A percentile compares a stretch with the other conserved stretches of the same genome.
Conservation (phyloP, 768 basidiomycete genomes). For the Collybia sordida region DNA sequence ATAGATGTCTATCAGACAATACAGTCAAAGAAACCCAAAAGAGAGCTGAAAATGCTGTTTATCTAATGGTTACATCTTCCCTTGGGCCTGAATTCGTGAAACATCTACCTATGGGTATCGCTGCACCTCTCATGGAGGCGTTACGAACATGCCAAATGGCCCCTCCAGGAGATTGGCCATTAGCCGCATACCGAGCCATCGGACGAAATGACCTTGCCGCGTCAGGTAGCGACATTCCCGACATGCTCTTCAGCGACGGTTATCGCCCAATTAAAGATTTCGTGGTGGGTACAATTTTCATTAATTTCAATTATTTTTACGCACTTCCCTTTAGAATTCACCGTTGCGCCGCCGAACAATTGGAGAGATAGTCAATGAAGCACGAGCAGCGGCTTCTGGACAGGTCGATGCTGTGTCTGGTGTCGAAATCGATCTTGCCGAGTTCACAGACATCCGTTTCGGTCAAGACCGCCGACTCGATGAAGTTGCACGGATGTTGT, state of each 20-base stretch:
- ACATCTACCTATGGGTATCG: constrained; percentile 65
- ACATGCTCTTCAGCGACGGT: constrained; percentile 47
- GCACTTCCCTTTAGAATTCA: constrained; percentile 42
- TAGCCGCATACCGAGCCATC: constrained; percentile 66
- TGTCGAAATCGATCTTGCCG: constrained; percentile 69
- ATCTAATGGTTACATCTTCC: constrained; percentile 48
- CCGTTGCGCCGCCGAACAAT: constrained; percentile 50
- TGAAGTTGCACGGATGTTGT: constrained; percentile 89
- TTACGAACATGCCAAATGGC: constrained; percentile 80
- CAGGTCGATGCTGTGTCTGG: constrained; percentile 64
- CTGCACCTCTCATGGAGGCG: constrained; percentile 81
- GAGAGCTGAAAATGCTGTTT: constrained; percentile 66
- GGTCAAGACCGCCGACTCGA: constrained; percentile 87
- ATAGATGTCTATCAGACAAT: constrained; percentile 58
- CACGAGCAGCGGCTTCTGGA: constrained; percentile 48
- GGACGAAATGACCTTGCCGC: constrained; percentile 76
- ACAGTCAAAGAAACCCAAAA: constrained; percentile 51
- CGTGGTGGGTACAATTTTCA: constrained; percentile 37
- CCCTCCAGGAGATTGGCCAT: constrained; percentile 73
- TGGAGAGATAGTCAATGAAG: constrained; percentile 47
- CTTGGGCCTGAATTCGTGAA: constrained; percentile 50
- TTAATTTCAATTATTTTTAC: neutral
- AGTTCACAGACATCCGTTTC: constrained; percentile 83
- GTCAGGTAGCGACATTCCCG: constrained; percentile 47
- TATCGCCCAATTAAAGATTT: constrained; percentile 59